phyloP scores from a whole-genome alignment of 495 filamentous ascomycete genomes.

The Delitschia confertaspora region DNA sequence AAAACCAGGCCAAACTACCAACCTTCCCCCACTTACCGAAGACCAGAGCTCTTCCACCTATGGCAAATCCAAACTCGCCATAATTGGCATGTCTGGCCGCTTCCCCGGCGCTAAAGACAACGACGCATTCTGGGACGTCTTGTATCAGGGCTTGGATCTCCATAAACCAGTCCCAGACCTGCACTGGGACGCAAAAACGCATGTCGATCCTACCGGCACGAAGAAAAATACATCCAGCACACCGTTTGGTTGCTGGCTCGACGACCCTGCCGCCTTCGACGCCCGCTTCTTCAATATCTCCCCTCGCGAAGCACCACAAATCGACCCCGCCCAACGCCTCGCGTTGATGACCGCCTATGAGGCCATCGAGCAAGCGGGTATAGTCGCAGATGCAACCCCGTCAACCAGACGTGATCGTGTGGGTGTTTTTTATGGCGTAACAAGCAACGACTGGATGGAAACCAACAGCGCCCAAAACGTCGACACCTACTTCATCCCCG shows the following conservation, averaged over 20 bases:
- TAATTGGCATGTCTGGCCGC: conserved; percentile 28
- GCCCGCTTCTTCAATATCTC: conserved; percentile 37
- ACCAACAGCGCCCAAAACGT: conserved; percentile 29
- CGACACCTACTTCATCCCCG: conserved; percentile 32
- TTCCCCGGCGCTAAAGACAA: conserved; percentile 25
- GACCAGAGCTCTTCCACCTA: too few species aligned
- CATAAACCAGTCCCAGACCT: conserved; percentile 24
- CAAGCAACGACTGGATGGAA: conserved; percentile 33
- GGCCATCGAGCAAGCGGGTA: conserved; percentile 36
- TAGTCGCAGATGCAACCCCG: conserved; percentile 29
- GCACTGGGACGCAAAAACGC: conserved; percentile 23
- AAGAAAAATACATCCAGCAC: conserved; percentile 24
- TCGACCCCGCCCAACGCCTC: conserved; percentile 35
- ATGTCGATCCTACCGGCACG: conserved; percentile 24
- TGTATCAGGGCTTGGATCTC: conserved; percentile 19
- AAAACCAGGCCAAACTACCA: too few species aligned
- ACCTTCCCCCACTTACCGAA: too few species aligned
- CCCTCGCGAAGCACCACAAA: conserved; percentile 33
- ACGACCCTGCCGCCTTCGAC: conserved; percentile 33
- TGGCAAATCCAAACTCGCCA: conserved; percentile 28
- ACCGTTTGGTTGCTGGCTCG: conserved; percentile 28
- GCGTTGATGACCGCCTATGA: conserved; percentile 36
- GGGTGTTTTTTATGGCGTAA: conserved; percentile 36
- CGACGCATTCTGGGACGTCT: conserved; percentile 28
- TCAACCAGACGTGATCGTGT: conserved; percentile 31